Base-by-base conservation (phyloP, 164 flowering plant genomes). In the Tinospora cordifolia region DNA sequence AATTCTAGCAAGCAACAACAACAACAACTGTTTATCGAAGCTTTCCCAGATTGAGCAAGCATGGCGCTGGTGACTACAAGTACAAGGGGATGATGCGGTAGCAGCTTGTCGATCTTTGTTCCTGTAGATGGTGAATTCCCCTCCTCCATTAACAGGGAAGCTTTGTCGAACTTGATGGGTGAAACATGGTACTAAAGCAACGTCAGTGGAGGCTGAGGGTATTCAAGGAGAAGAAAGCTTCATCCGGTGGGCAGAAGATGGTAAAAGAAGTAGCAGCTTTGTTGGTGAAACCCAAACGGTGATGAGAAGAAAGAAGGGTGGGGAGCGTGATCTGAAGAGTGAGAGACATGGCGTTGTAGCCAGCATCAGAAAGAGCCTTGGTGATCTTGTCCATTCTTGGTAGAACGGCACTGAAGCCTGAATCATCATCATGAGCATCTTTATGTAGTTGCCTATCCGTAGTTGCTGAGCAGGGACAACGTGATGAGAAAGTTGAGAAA, bases 51-150 rank as follows among this genome's bases (percentile, higher is more conserved):
- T 14, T 19, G 21, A 24, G 7, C 12, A 21, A 36, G 64, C 25
- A 39, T n/a, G n/a, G 8, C 10, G 54, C 8, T 38, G 70, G 58
- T n/a, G n/a, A n/a, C n/a, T n/a, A n/a, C n/a, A 57, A 66, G 19
- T 13, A 72, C 66, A 14, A 72, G 69, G 3, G 70, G 59, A 21
- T 72, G 75, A 13, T 70, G 66, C 1, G 21, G 47, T 19, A 72
- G 60, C 47, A 72, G 75, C 4, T 70, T 72, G 8, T 66, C 66
- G 14, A 72, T 27, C 75, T 59, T 67, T 9, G 66, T 19, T 15
- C 54, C 63, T 15, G 25, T 22, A 21, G 21, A 62, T 2, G 30
- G 3, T 10, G 57, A 25, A n/a, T n/a, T n/a, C n/a, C n/a, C n/a
- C n/a, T n/a, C n/a, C 4, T 54, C 27, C 63, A n/a, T n/a, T n/a